Evolutionary conservation across 2,329 filamentous ascomycete species (phyloP).

Genomic region (Colletotrichum phormii): DNA sequence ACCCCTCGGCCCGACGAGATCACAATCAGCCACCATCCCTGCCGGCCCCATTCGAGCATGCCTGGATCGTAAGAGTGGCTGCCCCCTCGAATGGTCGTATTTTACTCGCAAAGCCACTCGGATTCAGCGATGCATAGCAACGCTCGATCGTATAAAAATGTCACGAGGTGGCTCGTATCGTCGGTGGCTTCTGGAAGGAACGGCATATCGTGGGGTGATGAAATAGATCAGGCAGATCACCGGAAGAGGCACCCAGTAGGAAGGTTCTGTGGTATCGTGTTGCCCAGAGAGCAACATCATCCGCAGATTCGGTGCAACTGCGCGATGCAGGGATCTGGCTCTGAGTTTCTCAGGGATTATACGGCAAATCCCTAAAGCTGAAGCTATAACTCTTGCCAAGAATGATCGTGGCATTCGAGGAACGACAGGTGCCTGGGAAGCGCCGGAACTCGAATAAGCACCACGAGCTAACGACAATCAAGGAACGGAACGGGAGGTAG

Average conservation of each 20-base stretch:
- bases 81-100: background rate
- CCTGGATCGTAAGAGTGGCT: background rate
- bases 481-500: background rate
- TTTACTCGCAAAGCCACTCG: background rate
- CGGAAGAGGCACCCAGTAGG: background rate
- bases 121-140: background rate
- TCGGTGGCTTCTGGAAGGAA: no score
- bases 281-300: background rate
- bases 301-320: background rate
- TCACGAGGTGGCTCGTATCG: background rate
- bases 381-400: background rate
- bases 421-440: background rate
- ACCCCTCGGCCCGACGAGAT: background rate
- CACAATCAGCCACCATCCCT: background rate
- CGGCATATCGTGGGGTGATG: background rate
- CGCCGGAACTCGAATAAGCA: background rate
- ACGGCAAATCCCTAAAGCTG: background rate
- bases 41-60: background rate
- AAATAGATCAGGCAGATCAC: background rate
- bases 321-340: background rate
- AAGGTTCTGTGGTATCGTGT: background rate
- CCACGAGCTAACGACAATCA: background rate
- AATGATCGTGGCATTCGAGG: background rate
- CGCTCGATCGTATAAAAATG: background rate
- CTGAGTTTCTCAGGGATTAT: background rate